phyloP scores from a whole-genome alignment of 164 flowering plant species.

The Buxus sempervirens region DNA sequence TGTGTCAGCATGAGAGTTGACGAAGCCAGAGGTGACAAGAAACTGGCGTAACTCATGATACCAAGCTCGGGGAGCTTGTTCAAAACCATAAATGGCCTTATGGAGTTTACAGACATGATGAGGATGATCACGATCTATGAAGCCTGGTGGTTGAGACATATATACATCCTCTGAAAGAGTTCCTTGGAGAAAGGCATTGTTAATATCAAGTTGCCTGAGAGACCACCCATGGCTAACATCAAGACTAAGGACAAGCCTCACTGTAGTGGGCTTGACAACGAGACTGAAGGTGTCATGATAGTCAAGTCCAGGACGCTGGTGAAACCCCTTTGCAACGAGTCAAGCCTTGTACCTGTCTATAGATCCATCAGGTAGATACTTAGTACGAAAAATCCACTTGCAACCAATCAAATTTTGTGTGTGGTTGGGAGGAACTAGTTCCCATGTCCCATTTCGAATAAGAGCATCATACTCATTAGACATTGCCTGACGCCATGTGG shows the following conservation, averaged over 20 bases:
- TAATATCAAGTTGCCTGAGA: constrained; percentile 1
- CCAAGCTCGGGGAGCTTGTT: no score
- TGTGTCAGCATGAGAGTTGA: neutral
- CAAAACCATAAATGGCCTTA: no score
- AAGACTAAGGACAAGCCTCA: neutral
- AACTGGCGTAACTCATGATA: neutral
- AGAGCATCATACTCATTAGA: constrained; percentile 13
- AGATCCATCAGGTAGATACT: constrained; percentile 6
- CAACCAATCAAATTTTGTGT: constrained; percentile 6
- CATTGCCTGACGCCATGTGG: constrained; percentile 10
- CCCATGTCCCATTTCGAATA: constrained; percentile 11
- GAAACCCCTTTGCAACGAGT: no score
- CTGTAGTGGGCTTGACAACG: constrained; percentile 2
- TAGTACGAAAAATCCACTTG: constrained; percentile 13
- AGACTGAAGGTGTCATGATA: constrained; percentile 11
- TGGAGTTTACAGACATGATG: no score
- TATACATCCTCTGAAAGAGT: constrained; percentile 3
- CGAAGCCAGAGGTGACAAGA: neutral
- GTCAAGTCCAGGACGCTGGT: neutral
- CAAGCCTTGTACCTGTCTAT: constrained; percentile 7
- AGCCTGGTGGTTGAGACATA: constrained; percentile 16
- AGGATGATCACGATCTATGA: neutral
- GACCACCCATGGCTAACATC: neutral
- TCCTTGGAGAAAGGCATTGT: constrained; percentile 8
- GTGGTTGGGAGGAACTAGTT: neutral